Base-by-base conservation (phyloP, 176 grass and related monocot species). In the Paspalum vaginatum region DNA sequence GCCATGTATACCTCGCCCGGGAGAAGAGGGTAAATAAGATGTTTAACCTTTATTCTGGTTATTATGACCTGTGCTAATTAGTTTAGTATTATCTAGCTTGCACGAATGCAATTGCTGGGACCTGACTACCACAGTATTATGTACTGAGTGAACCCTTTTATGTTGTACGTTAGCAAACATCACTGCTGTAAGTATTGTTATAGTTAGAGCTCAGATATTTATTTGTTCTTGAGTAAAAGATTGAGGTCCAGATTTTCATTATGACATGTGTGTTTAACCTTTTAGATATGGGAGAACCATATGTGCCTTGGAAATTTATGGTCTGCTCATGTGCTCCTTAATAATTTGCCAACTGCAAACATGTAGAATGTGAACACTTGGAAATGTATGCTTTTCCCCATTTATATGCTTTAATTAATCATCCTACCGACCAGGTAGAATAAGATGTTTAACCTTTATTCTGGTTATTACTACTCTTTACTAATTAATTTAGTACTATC, bases 1-100 rank as follows among this genome's bases (percentile, higher is more conserved):
- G 96, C 44, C 96, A 99, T 65, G 96, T 99, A 9, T 99, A 93
- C 60, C 52, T 99, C 56, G 92, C 96, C 75, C 93, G 86, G 84
- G 96, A 99, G 83, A 99, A 93, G 25, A 93, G 71, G 82, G 96
- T 95, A 91, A 74, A 61, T 59, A 18, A 68, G 5, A 8, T 77
- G 47, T 48, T 63, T 47, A 48, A 58, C 0, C 54, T 39, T 60
- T 68, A 2, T 16, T 55, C 17, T n/a, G 14, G 25, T 38, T 45
- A 32, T 32, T 32, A 32, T n/a, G n/a, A n/a, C 32, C 22, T 57
- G n/a, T 16, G 56, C 44, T 73, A 16, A 41, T 79, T 82, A 63
- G 3, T 32, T 67, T 20, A 55, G 45, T 69, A 43, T 47, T n/a
- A 17, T 56, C 54, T 45, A 32, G 26, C 16, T 37, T 22, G 0